phyloP scores from a whole-genome alignment of 768 basidiomycete genomes.

The Stropharia rugosoannulata region DNA sequence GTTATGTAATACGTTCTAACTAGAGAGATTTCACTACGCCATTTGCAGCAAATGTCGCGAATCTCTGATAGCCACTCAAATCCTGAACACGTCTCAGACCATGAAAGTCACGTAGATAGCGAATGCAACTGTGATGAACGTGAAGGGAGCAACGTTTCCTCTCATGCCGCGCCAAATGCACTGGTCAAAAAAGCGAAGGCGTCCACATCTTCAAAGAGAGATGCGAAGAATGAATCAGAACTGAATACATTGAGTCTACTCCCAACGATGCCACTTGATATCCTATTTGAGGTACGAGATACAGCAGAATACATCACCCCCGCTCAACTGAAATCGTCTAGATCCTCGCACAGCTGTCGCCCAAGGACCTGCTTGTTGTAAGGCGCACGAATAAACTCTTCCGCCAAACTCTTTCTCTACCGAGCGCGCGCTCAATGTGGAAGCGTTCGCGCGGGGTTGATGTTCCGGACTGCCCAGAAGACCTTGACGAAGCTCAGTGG shows the following conservation, averaged over 20 bases:
- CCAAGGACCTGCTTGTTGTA: slow-evolving; percentile 25
- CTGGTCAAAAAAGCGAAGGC: not conserved
- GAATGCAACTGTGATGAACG: too few relatives aligned
- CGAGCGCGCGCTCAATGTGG: slow-evolving; percentile 22
- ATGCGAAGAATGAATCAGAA: not conserved
- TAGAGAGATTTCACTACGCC: too few relatives aligned
- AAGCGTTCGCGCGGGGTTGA: slow-evolving; percentile 15
- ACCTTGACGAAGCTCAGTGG: slow-evolving; percentile 27
- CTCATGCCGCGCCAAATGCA: not conserved
- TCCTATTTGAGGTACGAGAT: slow-evolving; percentile 20
- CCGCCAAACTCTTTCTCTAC: slow-evolving; percentile 14
- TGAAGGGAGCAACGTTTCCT: too few relatives aligned
- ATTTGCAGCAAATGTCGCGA: too few relatives aligned
- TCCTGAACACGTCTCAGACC: too few relatives aligned
- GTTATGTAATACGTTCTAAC: too few relatives aligned
- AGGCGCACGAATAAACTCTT: slow-evolving; percentile 21
- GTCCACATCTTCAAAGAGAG: too few relatives aligned
- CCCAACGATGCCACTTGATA: slow-evolving; percentile 26
- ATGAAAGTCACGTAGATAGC: too few relatives aligned
- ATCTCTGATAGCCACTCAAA: too few relatives aligned
- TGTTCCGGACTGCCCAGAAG: slow-evolving; percentile 20
- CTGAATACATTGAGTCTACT: slow-evolving; percentile 13
- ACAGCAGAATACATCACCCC: not conserved
- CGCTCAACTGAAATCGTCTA: not conserved
- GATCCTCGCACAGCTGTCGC: slow-evolving; percentile 23